Conservation (phyloP, 2,329 filamentous ascomycete species). For the Penicillium hesseltinei region DNA sequence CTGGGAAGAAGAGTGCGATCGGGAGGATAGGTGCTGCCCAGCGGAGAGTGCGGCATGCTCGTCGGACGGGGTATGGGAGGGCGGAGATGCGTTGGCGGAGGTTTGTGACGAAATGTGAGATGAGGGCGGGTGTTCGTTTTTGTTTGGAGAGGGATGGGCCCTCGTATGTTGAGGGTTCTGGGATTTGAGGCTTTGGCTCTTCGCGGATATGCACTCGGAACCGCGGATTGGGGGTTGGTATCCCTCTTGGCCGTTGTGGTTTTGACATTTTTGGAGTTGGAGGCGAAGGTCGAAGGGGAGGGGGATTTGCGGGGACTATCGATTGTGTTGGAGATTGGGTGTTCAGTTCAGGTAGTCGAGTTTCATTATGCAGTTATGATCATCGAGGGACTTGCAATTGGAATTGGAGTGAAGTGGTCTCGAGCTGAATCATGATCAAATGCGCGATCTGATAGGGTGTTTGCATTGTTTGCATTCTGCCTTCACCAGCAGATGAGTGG, state of each 20-base stretch:
- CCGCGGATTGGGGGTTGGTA: constrained; percentile 3
- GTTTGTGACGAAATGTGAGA: constrained; percentile 24
- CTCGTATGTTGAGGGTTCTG: background rate
- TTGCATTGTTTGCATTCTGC: constrained; percentile 19
- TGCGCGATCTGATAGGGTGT: constrained; percentile 12
- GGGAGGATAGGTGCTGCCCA: constrained; percentile 37
- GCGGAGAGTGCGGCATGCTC: constrained; percentile 28
- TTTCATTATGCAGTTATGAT: background rate
- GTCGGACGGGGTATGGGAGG: constrained; percentile 29
- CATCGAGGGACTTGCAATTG: background rate
- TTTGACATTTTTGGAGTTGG: background rate
- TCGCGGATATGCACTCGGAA: background rate
- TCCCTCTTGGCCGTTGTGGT: background rate
- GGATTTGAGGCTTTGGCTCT: background rate
- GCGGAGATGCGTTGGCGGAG: constrained; percentile 30
- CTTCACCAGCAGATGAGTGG: background rate
- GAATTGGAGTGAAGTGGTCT: background rate
- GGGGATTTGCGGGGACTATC: background rate
- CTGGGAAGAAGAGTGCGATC: constrained; percentile 40
- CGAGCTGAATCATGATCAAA: background rate
- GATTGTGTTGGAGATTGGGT: background rate
- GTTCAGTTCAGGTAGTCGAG: background rate
- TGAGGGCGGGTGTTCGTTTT: background rate
- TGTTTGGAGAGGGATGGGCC: constrained; percentile 2
- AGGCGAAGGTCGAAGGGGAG: background rate